Evolutionary conservation across 179 eudicot species (phyloP).

Genomic region (Heliamphora pulchella): DNA sequence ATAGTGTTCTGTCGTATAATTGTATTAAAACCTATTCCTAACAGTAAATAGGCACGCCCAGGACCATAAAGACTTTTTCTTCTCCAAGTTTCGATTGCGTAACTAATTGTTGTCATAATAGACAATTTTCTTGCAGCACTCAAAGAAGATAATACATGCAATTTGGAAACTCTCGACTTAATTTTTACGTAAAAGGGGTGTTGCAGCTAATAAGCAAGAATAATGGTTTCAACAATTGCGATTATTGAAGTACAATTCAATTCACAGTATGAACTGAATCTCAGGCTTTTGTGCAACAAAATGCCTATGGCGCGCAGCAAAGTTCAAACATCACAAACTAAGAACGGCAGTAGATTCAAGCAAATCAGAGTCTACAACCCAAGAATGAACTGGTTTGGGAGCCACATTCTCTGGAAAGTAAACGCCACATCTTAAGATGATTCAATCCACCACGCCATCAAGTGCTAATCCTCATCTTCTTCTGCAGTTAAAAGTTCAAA

Average conservation of each 20-base stretch:
- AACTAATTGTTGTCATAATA: no score
- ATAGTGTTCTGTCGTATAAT: no score
- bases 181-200: neutral
- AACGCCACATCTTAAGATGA: slow-evolving; percentile 8
- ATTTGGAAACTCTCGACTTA: no score
- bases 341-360: slow-evolving; percentile 12
- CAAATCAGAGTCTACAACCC: slow-evolving; percentile 15
- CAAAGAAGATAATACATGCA: no score
- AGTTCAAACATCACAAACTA: slow-evolving; percentile 13
- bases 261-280: slow-evolving; percentile 2
- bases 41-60: no score
- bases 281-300: slow-evolving; percentile 7
- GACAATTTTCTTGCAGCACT: no score
- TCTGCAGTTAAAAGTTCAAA: slow-evolving; percentile 34
- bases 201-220: neutral
- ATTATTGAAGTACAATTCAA: slow-evolving; percentile 17
- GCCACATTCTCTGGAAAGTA: slow-evolving; percentile 12
- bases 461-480: slow-evolving; percentile 44
- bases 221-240: neutral
- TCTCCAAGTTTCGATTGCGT: no score
- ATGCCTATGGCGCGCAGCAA: neutral
- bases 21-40: no score
- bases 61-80: no score
- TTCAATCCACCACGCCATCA: slow-evolving; percentile 14
- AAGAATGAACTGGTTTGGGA: slow-evolving; percentile 11